phyloP scores from a whole-genome alignment of 768 basidiomycete genomes.

The Phallus indusiatus region DNA sequence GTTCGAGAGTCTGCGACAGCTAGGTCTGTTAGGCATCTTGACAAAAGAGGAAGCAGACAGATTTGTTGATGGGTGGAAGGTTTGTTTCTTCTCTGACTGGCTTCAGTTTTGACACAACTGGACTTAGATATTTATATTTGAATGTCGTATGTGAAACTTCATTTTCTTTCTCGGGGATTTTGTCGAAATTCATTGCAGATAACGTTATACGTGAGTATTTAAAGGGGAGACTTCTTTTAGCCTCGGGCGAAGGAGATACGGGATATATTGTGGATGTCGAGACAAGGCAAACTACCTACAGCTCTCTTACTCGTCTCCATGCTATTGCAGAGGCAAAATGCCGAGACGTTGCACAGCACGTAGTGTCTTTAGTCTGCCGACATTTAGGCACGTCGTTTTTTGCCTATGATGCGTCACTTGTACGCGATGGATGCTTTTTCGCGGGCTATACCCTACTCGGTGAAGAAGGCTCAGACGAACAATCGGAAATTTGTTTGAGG shows the following conservation, averaged over 20 bases:
- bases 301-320: conserved; percentile 28
- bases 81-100: conserved; percentile 26
- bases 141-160: conserved; percentile 54
- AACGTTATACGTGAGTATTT: conserved; percentile 83
- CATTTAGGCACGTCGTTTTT: conserved; percentile 56
- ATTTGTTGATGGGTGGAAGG: conserved; percentile 83
- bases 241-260: conserved; percentile 14
- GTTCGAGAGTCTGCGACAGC: conserved; percentile 54
- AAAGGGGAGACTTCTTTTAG: conserved; percentile 42
- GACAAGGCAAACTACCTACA: conserved; percentile 16
- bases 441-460: conserved; percentile 66
- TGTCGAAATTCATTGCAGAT: conserved; percentile 31
- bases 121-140: conserved; percentile 76
- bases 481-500: conserved; percentile 48
- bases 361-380: conserved; percentile 38
- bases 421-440: conserved; percentile 86
- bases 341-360: conserved; percentile 33
- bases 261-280: conserved; percentile 1
- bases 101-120: not conserved
- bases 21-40: conserved; percentile 24
- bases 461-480: conserved; percentile 43
- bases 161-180: conserved; percentile 5
- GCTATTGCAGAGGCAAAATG: conserved; percentile 36
- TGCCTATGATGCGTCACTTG: conserved; percentile 75
- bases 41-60: conserved; percentile 47